A percentile compares a stretch with the other conserved stretches of the same genome.
phyloP scores from a whole-genome alignment of 345 rosid genomes.

The Conringia planisiliqua region DNA sequence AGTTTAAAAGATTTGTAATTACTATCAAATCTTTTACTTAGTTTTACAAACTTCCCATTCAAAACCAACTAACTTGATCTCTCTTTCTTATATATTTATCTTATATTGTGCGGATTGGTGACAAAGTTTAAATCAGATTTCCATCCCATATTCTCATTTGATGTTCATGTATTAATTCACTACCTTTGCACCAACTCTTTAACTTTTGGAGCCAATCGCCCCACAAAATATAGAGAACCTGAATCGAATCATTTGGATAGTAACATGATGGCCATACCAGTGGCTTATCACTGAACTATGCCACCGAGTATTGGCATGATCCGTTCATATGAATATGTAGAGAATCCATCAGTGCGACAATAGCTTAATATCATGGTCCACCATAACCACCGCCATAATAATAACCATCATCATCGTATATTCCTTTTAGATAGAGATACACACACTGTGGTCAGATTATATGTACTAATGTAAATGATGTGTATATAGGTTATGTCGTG shows the following conservation, averaged over 20 bases:
- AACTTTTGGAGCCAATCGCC: not conserved
- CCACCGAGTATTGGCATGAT: slow-evolving; percentile 5
- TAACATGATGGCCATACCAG: slow-evolving; percentile 5
- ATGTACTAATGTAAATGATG: slow-evolving; percentile 8
- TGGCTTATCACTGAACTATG: slow-evolving; percentile 13
- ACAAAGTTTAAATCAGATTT: not conserved
- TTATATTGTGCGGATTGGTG: not conserved
- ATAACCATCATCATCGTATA: slow-evolving; percentile 22
- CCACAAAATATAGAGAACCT: slow-evolving; percentile 2
- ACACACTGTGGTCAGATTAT: not conserved
- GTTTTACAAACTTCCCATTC: not conserved
- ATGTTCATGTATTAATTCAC: not conserved
- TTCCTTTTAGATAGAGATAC: slow-evolving; percentile 17
- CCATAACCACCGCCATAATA: slow-evolving; percentile 24
- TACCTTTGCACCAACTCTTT: not conserved
- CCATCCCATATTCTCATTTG: not conserved
- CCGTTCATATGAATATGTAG: not conserved
- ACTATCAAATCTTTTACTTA: not conserved
- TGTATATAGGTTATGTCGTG: slow-evolving; percentile 8
- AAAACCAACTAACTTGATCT: not conserved
- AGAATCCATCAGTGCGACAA: slow-evolving; percentile 17
- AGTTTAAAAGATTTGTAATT: not conserved
- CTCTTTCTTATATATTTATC: not conserved
- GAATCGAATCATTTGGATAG: slow-evolving; percentile 17
- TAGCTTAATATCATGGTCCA: slow-evolving; percentile 26